Evolutionary conservation across 2,329 filamentous ascomycete species (phyloP).

Genomic region (Colletotrichum horii): DNA sequence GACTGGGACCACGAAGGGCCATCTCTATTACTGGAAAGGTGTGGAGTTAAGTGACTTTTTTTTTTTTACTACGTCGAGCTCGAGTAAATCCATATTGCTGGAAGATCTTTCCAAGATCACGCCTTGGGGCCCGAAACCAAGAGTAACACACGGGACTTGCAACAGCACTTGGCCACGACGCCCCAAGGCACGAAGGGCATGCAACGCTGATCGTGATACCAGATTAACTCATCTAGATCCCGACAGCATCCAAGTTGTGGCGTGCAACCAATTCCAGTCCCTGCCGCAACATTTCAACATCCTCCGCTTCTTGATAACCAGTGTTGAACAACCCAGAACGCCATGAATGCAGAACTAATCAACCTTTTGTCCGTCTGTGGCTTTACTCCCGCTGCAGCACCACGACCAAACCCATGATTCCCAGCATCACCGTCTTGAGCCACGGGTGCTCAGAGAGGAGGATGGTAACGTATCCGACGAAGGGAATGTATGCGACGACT

Average conservation of each 20-base stretch:
- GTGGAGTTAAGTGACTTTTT: background rate
- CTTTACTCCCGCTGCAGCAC: slow-evolving; percentile 85
- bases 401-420: slow-evolving; percentile 92
- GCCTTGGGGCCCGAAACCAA: background rate
- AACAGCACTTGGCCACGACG: background rate
- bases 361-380: background rate
- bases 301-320: background rate
- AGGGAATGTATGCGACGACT: slow-evolving; percentile 89
- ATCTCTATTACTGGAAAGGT: background rate
- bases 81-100: background rate
- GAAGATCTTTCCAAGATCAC: background rate
- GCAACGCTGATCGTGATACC: background rate
- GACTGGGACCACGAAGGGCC: background rate
- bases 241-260: background rate
- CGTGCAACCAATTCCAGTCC: background rate
- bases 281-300: background rate
- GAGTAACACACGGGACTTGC: background rate
- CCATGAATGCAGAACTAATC: background rate
- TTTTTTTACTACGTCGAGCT: background rate
- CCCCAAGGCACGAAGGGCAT: background rate
- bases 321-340: background rate
- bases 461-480: slow-evolving; percentile 97
- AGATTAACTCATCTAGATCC: background rate
- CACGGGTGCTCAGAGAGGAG: slow-evolving; percentile 94
- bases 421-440: slow-evolving; percentile 94